Evolutionary conservation across 352 stramenopile genomes (phyloP).

Genomic region (Phytophthora vignae): DNA sequence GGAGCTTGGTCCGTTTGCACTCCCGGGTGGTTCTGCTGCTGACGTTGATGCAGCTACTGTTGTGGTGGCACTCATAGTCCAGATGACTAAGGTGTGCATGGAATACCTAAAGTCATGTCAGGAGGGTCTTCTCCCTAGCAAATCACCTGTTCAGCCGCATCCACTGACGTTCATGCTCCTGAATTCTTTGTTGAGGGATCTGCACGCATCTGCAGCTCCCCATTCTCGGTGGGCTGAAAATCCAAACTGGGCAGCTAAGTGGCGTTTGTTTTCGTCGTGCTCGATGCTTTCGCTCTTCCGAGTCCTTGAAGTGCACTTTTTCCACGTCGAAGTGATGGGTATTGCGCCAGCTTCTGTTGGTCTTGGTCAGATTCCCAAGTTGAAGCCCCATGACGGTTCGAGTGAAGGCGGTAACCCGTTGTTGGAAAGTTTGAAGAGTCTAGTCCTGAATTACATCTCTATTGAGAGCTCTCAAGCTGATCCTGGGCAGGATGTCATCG

Average conservation of each 20-base stretch:
- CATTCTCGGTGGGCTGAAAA: constrained; percentile 30
- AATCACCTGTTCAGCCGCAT: constrained; percentile 76
- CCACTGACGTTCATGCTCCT: constrained; percentile 90
- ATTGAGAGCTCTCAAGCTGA: constrained; percentile 24
- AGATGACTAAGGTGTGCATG: constrained; percentile 76
- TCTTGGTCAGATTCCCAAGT: constrained; percentile 68
- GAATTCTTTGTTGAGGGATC: constrained; percentile 79
- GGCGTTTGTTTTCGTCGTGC: constrained; percentile 71
- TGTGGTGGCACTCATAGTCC: constrained; percentile 60
- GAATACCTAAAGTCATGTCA: constrained; percentile 80
- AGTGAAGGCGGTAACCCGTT: constrained; percentile 60
- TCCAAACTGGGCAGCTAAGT: constrained; percentile 48
- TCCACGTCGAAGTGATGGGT: constrained; percentile 83
- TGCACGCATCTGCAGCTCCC: constrained; percentile 35
- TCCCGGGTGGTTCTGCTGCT: constrained; percentile 43
- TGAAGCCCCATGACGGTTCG: constrained; percentile 21
- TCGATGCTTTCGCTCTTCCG: constrained; percentile 72
- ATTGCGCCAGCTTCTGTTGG: constrained; percentile 86
- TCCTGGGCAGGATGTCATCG: constrained; percentile 45
- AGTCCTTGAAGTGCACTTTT: constrained; percentile 83
- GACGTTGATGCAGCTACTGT: constrained; percentile 64
- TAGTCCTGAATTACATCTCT: constrained; percentile 66
- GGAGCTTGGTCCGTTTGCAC: constrained; percentile 67
- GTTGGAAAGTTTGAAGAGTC: constrained; percentile 71
- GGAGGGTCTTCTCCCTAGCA: constrained; percentile 69